Base-by-base conservation (phyloP, 306 rosid genomes). In the Coriaria nepalensis region DNA sequence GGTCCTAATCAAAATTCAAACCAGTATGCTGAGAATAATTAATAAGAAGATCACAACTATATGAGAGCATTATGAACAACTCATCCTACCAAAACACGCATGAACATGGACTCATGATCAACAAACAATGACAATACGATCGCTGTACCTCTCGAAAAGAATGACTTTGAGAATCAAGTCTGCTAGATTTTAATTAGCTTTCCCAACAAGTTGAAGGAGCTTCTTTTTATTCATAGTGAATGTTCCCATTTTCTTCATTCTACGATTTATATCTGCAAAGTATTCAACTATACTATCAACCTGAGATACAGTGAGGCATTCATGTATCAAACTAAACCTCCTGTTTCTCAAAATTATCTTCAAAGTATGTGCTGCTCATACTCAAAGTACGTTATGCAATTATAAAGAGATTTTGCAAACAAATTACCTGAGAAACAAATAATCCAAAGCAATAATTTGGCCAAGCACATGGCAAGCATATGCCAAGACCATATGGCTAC, bases 401-500 rank as follows among this genome's bases (percentile, higher is more conserved):
- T 11, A 5, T 6, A 3, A 10, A 20, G 29, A 20, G 29, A 20
- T 20, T 20, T 20, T 20, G 29, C 29, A 20, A 14, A 15, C 9
- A 53, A 45, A 35, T 29, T 49, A 85, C 98, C 95, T 90, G 98
- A 4, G 98, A 90, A 54, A 90, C 95, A 71, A 90, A 73, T 90
- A 90, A 68, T 90, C 98, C 66, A 90, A 79, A 45, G 95, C 98
- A 74, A 85, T 90, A 65, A 95, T 90, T 78, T 85, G 98, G 57
- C 98, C 95, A 20, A 90, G 71, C 33, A 90, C 98, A 20, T 20
- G 29, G 29, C 29, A 20, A 3, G 29, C 29, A 20, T 20, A 20
- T 20, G 29, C 29, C 29, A 20, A 3, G 29, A 20, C 29, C 29
- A 20, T 20, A 20, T 20, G 29, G 29, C 29, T 20, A n/a, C n/a